Percentiles rank a stretch among this genome's conserved stretches.
These are phyloP conservation scores for Yamadazyma kitorensis DNA, from an alignment of 805 yeast species.

Conservation along the genomic window DNA sequence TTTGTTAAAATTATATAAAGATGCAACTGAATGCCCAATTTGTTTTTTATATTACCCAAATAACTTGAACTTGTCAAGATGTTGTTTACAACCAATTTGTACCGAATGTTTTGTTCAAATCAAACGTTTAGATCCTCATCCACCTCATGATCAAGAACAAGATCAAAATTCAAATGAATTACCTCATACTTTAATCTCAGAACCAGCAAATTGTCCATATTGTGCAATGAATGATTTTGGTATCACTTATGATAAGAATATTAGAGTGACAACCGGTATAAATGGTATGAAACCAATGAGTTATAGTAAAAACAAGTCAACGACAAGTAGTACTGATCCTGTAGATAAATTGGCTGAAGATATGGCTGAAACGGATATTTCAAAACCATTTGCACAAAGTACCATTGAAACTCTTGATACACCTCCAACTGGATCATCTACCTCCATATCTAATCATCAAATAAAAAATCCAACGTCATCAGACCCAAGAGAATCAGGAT, in stretches of 20 bases:
- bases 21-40: constrained; percentile 86
- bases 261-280: constrained; percentile 51
- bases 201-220: constrained; percentile 89
- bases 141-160: constrained; percentile 63
- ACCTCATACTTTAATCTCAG: constrained; percentile 72
- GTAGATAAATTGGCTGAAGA: not conserved
- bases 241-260: constrained; percentile 71
- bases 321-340: not conserved
- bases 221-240: constrained; percentile 89
- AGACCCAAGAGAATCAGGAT: no score
- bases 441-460: no score
- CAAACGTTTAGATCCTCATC: constrained; percentile 87
- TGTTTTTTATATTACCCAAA: constrained; percentile 86
- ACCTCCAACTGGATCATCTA: not conserved
- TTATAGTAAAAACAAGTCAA: no score
- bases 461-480: no score
- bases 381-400: no score
- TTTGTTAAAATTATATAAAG: constrained; percentile 58
- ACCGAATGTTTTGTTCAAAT: constrained; percentile 97
- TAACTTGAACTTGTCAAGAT: constrained; percentile 72
- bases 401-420: not conserved
- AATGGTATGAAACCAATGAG: constrained; percentile 53
- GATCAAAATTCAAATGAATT: constrained; percentile 27
- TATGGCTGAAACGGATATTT: no score
- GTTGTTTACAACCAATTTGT: constrained; percentile 93